Conservation (phyloP, 106 monocot species). For the Apostasia ramifera region DNA sequence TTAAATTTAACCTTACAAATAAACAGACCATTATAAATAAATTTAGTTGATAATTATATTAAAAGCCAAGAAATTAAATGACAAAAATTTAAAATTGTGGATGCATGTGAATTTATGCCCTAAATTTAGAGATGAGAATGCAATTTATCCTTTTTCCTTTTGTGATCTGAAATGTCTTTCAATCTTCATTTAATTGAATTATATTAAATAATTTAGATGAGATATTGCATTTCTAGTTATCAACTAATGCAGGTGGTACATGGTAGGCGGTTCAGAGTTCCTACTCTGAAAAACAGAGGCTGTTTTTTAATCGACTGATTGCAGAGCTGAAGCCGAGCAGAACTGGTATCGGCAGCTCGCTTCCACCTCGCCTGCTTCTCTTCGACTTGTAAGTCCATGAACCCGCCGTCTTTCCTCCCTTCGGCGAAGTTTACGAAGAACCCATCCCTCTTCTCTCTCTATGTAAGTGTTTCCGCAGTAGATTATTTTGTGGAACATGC, state of each 20-base stretch:
- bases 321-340: neutral
- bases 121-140: too few relatives aligned
- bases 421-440: too few relatives aligned
- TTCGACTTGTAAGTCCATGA: neutral
- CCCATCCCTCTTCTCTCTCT: neutral
- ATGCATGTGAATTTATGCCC: too few relatives aligned
- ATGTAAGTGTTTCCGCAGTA: neutral
- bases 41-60: too few relatives aligned
- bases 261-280: neutral
- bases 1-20: too few relatives aligned
- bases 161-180: too few relatives aligned
- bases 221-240: neutral
- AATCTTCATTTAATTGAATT: too few relatives aligned
- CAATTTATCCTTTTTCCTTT: too few relatives aligned
- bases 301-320: neutral
- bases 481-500: neutral
- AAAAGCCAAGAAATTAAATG: too few relatives aligned
- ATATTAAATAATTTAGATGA: too few relatives aligned
- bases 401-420: neutral
- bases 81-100: too few relatives aligned
- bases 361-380: slow-evolving; percentile 1
- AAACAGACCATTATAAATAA: too few relatives aligned
- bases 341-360: neutral
- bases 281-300: neutral
- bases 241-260: neutral